Base-by-base conservation (phyloP, 768 basidiomycete genomes). In the Omphalotus guepiniiformis region DNA sequence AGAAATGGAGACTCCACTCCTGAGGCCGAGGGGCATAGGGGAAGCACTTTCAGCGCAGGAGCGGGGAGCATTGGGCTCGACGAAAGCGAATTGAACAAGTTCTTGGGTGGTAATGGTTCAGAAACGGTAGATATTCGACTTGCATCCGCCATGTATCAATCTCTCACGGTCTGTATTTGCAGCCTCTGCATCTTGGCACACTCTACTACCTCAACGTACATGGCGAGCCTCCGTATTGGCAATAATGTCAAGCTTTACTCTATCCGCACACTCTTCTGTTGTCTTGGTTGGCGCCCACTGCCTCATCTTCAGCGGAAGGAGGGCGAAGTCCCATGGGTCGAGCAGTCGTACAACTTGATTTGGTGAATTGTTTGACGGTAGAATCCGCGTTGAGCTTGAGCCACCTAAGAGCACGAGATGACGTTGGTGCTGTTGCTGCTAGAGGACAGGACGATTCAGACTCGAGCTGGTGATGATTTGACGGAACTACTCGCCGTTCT, bases 121-220 rank as follows among this genome's bases (percentile, higher is more conserved):
- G 74, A 76, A 41, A 65, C 74, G 30, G 78, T 78, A 45, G 53
- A 74, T 67, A 26, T 50, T 50, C 49, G 11, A 6, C 44, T 47
- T 39, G 23, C 30, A 49, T 37, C 6, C 25, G 22, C n/a, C 48
- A 41, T 23, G 26, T 15, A 34, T 26, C 45, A 11, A 42, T 46
- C 55, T 42, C 52, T 54, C 49, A 52, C 55, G 54, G 39, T 48
- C 44, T 19, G n/a, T 59, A 56, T 58, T 55, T 40, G 55, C 15
- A 94, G 93, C 92, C 93, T 3, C 69, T 89, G 8, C 83, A 89
- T 48, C 85, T 90, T 32, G 93, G 93, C 12, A 69, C 82, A 13
- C 67, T 96, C 1, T 95, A 89, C 86, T 96, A 93, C 59, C 79
- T 96, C 42, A 95, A 96, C 47, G 93, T 95, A 0, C 93, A 96